Conservation (phyloP, 768 basidiomycete genomes). For the Tulasnella sp. region DNA sequence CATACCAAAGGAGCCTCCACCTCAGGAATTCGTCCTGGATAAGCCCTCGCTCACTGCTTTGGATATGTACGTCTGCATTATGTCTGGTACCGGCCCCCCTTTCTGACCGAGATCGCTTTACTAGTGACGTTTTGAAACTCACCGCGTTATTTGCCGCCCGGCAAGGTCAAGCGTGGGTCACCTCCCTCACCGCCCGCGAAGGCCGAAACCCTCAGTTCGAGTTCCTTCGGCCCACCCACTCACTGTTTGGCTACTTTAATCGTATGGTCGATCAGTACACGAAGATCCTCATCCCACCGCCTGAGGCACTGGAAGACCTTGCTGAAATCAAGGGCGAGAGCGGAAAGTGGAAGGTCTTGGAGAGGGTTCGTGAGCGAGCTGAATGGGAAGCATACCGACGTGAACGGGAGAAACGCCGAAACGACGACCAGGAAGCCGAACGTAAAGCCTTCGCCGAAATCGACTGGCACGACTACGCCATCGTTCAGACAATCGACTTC, state of each 20-base stretch:
- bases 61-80: conserved; percentile 67
- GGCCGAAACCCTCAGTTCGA: conserved; percentile 97
- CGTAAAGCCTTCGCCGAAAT: conserved; percentile 90
- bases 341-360: conserved; percentile 70
- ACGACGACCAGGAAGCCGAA: conserved; percentile 90
- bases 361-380: conserved; percentile 65
- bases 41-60: conserved; percentile 79
- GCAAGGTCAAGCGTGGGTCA: conserved; percentile 78
- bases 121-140: conserved; percentile 88
- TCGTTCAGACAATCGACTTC: conserved; percentile 97
- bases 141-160: conserved; percentile 95
- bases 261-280: conserved; percentile 93
- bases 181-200: conserved; percentile 75
- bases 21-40: conserved; percentile 74
- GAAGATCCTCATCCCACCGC: conserved; percentile 77
- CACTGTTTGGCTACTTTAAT: conserved; percentile 95
- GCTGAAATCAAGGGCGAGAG: conserved; percentile 55
- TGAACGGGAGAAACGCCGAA: conserved; percentile 75
- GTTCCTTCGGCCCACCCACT: conserved; percentile 91
- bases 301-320: conserved; percentile 62
- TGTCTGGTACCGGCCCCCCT: background rate
- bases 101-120: conserved; percentile 7
- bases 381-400: conserved; percentile 82
- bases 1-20: conserved; percentile 54
- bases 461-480: conserved; percentile 99